phyloP scores from a whole-genome alignment of 2,329 filamentous ascomycete genomes.

The Aulographum hederae region DNA sequence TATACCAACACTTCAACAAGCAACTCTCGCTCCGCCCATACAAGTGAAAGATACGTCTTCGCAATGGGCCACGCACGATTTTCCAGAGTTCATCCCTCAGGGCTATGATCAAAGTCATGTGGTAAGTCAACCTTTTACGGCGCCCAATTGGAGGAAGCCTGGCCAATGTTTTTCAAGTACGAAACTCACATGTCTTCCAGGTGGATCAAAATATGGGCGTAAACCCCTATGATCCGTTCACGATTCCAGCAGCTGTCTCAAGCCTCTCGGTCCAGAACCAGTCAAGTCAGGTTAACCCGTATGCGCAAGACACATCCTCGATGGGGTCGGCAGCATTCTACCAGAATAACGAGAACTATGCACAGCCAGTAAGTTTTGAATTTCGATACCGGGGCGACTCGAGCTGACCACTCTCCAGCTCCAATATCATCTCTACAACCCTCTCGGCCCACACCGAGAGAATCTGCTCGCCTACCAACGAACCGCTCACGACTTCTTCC shows the following conservation, averaged over 20 bases:
- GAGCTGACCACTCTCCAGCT: no score
- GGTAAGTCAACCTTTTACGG: slow-evolving; percentile 19
- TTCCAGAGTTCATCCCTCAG: slow-evolving; percentile 36
- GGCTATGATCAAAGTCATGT: slow-evolving; percentile 29
- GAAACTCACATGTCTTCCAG: neutral
- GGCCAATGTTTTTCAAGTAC: neutral
- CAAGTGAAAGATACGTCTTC: slow-evolving; percentile 25
- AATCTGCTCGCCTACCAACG: slow-evolving; percentile 73
- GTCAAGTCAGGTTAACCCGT: slow-evolving; percentile 39
- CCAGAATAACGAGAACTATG: slow-evolving; percentile 35
- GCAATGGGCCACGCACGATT: slow-evolving; percentile 29
- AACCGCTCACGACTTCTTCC: slow-evolving; percentile 77
- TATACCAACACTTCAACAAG: slow-evolving; percentile 21
- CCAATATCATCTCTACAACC: slow-evolving; percentile 86
- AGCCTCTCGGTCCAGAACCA: slow-evolving; percentile 17
- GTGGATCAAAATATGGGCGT: slow-evolving; percentile 7
- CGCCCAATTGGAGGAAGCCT: neutral
- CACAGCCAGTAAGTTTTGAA: no score
- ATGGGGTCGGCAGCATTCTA: slow-evolving; percentile 51
- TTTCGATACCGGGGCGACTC: no score
- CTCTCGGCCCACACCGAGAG: slow-evolving; percentile 64
- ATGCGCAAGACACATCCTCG: slow-evolving; percentile 45
- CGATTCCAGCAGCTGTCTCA: slow-evolving; percentile 15
- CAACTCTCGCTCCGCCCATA: no score
- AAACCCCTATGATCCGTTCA: slow-evolving; percentile 25